Base-by-base conservation (phyloP, 2,329 filamentous ascomycete genomes). In the Penicillium expansum region DNA sequence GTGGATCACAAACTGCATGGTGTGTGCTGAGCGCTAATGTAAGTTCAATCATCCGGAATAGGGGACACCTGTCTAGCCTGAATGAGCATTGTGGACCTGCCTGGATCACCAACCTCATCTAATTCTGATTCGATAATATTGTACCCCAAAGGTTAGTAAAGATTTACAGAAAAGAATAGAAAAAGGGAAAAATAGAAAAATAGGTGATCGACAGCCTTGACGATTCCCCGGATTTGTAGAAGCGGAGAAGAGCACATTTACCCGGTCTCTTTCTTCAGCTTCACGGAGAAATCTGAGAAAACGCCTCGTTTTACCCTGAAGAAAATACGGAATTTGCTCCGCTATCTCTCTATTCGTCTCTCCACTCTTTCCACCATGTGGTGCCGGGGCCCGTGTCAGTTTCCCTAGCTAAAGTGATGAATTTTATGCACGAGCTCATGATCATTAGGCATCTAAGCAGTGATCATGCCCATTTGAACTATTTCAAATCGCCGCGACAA, bases 311-410 rank as follows among this genome's bases (percentile, higher is more conserved):
- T 54, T 60, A 38, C 52, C 56, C 38, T 41, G 41, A 48, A 33
- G 35, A 33, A 20, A 42, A 55, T 58, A 60, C 61, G 61, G 59
- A 54, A 45, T 30, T 37, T 38, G 22, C 57, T 60, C 59, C 57
- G 59, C 13, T 16, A 41, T 30, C 13, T 35, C 14, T 52, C 16
- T 18, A 44, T 18, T 38, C 11, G 16, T 18, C 24, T 44, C 29
- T 20, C 13, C 18, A 4, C 1, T 10, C 4, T 16, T 3, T 32
- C 16, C 22, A 29, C 29, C n/a, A 37, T 27, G 27, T 56, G 53
- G 18, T 27, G 18, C 33, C n/a, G 8, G 3, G 8, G 13, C 18
- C 42, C 29, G 13, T 24, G 29, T 35, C 33, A 18, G 10, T 5
- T 32, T 20, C 20, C 16, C 27, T 20, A 29, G 44, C 52, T 50